A percentile compares a stretch with the other conserved stretches of the same genome.
These are phyloP conservation scores for Pyrenochaeta sp. DNA, from an alignment of 2,329 filamentous ascomycete species.

Conservation along the genomic window DNA sequence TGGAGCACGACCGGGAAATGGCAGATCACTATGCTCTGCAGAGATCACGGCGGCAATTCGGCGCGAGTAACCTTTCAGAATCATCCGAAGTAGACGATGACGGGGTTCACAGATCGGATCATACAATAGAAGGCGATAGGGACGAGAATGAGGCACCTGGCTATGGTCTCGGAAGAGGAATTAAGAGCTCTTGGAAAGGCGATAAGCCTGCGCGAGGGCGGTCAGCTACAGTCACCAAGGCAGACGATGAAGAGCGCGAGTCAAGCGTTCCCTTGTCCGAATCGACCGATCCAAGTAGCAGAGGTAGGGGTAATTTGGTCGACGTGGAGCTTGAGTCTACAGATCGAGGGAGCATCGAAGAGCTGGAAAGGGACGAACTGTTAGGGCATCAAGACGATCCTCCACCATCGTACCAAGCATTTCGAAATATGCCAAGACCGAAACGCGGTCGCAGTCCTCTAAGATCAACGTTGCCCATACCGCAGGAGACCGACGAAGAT, in stretches of 20 bases:
- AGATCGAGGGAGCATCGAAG: constrained; percentile 55
- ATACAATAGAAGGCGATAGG: constrained; percentile 59
- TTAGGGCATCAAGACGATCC: constrained; percentile 58
- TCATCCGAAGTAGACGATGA: constrained; percentile 84
- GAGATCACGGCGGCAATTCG: constrained; percentile 86
- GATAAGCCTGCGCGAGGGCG: constrained; percentile 55
- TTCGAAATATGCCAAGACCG: constrained; percentile 57
- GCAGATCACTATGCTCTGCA: constrained; percentile 95
- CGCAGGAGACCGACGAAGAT: constrained; percentile 62
- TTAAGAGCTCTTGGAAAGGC: constrained; percentile 66
- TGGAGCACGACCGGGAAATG: constrained; percentile 87
- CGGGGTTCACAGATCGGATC: constrained; percentile 58
- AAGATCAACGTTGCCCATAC: constrained; percentile 49
- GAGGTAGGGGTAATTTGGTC: constrained; percentile 75
- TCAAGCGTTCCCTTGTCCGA: constrained; percentile 53
- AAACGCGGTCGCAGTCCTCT: constrained; percentile 55
- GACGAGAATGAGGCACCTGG: constrained; percentile 50
- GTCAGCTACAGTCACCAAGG: constrained; percentile 42
- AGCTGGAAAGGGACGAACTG: constrained; percentile 46
- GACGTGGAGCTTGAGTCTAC: constrained; percentile 84
- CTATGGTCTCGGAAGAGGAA: constrained; percentile 58
- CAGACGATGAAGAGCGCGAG: constrained; percentile 50
- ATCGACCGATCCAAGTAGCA: constrained; percentile 56
- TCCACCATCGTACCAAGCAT: constrained; percentile 65
- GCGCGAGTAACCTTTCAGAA: constrained; percentile 81